Percentiles rank a stretch among this genome's conserved stretches.
Evolutionary conservation across 805 yeast genomes (phyloP).

Genomic region (Ascoidea asiatica): DNA sequence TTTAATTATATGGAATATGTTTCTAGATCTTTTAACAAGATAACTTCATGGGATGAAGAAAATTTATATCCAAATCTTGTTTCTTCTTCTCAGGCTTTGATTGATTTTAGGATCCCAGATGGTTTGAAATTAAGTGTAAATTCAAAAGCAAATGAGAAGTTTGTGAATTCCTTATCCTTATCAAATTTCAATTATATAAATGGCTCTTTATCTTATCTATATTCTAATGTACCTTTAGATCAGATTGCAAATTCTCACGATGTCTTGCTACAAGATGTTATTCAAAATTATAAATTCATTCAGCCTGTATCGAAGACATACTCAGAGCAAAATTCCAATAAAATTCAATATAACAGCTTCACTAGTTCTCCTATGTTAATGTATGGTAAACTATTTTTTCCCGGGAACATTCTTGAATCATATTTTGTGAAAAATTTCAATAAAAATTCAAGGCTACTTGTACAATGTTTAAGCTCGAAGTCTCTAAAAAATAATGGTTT

Average conservation of each 20-base stretch:
- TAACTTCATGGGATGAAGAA: slow-evolving; percentile 71
- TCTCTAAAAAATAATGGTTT: slow-evolving; percentile 38
- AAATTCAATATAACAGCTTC: too few species aligned
- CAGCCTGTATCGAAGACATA: slow-evolving; percentile 24
- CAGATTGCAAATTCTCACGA: slow-evolving; percentile 36
- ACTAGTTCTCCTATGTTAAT: slow-evolving; percentile 37
- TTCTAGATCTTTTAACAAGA: slow-evolving; percentile 51
- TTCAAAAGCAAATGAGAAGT: slow-evolving; percentile 52
- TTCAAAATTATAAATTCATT: slow-evolving; percentile 52
- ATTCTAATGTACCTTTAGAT: slow-evolving; percentile 45
- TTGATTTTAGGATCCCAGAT: slow-evolving; percentile 62
- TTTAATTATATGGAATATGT: slow-evolving; percentile 79
- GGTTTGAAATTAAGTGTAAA: slow-evolving; percentile 56
- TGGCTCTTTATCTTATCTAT: slow-evolving; percentile 77
- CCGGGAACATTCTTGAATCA: slow-evolving; percentile 78
- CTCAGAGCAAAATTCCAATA: not conserved
- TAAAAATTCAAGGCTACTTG: slow-evolving; percentile 44
- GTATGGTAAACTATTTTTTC: slow-evolving; percentile 82
- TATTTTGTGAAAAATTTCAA: slow-evolving; percentile 60
- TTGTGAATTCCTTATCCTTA: slow-evolving; percentile 62
- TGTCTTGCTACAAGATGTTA: slow-evolving; percentile 49
- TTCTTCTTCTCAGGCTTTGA: slow-evolving; percentile 50
- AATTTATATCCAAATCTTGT: slow-evolving; percentile 65
- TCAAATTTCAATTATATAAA: slow-evolving; percentile 50
- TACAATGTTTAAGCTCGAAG: slow-evolving; percentile 66